phyloP scores from a whole-genome alignment of 106 monocot species.

The Platanthera zijinensis region DNA sequence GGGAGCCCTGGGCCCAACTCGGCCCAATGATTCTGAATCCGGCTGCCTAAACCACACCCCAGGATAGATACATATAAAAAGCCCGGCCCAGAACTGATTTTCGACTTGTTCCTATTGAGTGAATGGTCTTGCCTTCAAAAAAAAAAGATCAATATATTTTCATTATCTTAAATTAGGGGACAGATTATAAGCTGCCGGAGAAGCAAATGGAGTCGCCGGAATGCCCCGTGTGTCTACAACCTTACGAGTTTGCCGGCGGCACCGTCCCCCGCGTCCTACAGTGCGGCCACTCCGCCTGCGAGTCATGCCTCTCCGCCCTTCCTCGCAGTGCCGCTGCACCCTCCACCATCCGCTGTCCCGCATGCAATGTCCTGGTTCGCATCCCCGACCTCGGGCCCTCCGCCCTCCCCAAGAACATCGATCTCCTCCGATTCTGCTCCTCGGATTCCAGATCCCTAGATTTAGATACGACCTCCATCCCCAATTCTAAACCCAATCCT shows the following conservation, averaged over 20 bases:
- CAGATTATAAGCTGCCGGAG: too few relatives aligned
- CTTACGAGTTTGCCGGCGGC: conserved; percentile 26
- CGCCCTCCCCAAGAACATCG: conserved; percentile 83
- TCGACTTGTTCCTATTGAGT: too few relatives aligned
- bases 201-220: conserved; percentile 35
- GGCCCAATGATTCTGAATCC: too few relatives aligned
- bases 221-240: conserved; percentile 79
- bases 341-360: conserved; percentile 59
- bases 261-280: conserved; percentile 75
- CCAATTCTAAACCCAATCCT: conserved; percentile 1
- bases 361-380: conserved; percentile 63
- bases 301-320: conserved; percentile 46
- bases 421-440: conserved; percentile 50
- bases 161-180: too few relatives aligned
- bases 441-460: background rate
- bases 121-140: too few relatives aligned
- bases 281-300: conserved; percentile 87
- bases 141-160: background rate
- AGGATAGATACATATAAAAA: too few relatives aligned
- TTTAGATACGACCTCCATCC: background rate
- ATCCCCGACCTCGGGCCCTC: conserved; percentile 33
- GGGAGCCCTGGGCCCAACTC: too few relatives aligned
- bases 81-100: too few relatives aligned
- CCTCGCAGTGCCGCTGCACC: conserved; percentile 22
- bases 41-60: too few relatives aligned